Evolutionary conservation across 495 filamentous ascomycete species (phyloP), one percentile per base, ranked within the genome.

Genomic region (Penicillium parvum): DNA sequence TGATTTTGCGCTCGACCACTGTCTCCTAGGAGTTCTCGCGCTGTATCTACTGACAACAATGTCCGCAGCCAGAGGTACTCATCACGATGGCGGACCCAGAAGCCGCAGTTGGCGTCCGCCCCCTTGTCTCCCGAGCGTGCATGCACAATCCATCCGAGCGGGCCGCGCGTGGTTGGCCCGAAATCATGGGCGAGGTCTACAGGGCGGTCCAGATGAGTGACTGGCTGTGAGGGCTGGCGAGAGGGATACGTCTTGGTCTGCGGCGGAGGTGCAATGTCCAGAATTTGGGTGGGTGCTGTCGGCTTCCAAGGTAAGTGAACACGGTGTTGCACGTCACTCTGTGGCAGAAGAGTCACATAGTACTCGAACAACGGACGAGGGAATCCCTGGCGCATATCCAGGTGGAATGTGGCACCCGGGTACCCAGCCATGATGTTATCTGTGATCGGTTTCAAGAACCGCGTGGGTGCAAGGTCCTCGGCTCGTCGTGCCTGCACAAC

Each of bases 51-150:
- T 10, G 72, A 71, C 32, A 81, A 58, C 20, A 73, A 37, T 3
- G 57, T 53, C n/a, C 70, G 60, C 16, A 79, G 52, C 76, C 76
- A 79, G 16, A 67, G 58, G 41, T 68, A 78, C 32, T 76, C 71
- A 40, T 75, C 71, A 14, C 42, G 47, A 41, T 71, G 63, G 7
- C 69, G 68, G 8, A 76, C 73, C 58, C 64, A 78, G 54, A 79
- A 71, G 5, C 77, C 75, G 37, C 70, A 67, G 45, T 79, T 79
- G 5, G 71, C 66, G 52, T 81, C 71, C 6, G 66, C 63, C 0
- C 65, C 71, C 45, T 78, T 78, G 52, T 78, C 75, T 8, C 75
- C 76, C 0, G 73, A 78, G 11, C 75, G 66, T 4, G 66, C 71
- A 25, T 73, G 68, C 1, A 66, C 60, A 29, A 77, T 61, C 53